Base-by-base conservation (phyloP, 305 asterid genomes). In the Solanum hybrid region DNA sequence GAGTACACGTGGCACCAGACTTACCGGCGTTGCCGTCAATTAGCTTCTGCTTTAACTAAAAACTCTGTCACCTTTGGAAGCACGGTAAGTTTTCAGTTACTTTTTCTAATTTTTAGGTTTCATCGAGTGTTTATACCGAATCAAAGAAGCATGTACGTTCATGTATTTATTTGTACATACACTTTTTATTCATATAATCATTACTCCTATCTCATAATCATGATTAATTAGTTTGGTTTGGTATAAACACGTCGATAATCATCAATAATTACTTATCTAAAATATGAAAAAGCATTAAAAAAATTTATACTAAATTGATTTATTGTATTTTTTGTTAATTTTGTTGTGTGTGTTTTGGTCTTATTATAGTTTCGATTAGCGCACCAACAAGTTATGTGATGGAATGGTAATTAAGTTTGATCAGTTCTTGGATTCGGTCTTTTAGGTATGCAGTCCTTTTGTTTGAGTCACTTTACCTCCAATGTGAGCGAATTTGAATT, bases 1-100 rank as follows among this genome's bases (percentile, higher is more conserved):
- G 86, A 89, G 7, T 97, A 94, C 93, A 97, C 98, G 80, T 97
- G 99, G 99, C 96, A 89, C 4, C 98, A 95, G 90, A 97, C 99
- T 86, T 95, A 95, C 91, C 93, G 91, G 2, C 98, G 99, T 15
- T 97, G 99, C 93, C 95, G 99, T 91, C 97, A 95, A 86, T 93
- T 97, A 31, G 99, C 99, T 5, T 97, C 98, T 90, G 99, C 99
- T 45, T 97, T 97, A 64, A 36, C 90, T 7, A 90, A 82, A 76
- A 94, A 93, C 17, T 93, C 94, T 89, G 91, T 95, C 92, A 92
- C 95, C 90, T 95, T 92, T 66, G 99, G 99, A 4, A 90, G 91
- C 97, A 97, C 99, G 27, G 99, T 95, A 88, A 92, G 92, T 24
- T 88, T 37, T 60, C 66, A 17, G n/a, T 15, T 15, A 51, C 66